These are phyloP conservation scores for Phaeotremella fagi DNA, from an alignment of 768 basidiomycete genomes.

Conservation along the genomic window DNA sequence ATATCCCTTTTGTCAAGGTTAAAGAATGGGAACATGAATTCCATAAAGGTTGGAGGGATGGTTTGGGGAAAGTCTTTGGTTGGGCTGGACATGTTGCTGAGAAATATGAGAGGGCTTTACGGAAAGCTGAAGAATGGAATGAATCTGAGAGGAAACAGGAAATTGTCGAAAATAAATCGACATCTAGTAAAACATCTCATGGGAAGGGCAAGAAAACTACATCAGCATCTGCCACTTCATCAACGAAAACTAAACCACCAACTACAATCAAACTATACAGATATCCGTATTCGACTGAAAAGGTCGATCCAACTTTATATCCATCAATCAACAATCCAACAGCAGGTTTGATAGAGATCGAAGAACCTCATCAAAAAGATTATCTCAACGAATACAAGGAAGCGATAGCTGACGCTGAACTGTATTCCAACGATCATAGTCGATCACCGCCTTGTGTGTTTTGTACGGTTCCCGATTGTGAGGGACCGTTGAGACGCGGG, in stretches of 20 bases:
- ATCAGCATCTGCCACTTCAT: conserved; percentile 1
- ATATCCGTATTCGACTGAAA: conserved; percentile 35
- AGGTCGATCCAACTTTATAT: conserved; percentile 1
- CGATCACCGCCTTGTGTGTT: conserved; percentile 27
- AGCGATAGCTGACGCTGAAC: conserved; percentile 29
- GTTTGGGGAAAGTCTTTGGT: conserved; percentile 36
- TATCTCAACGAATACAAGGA: conserved; percentile 37
- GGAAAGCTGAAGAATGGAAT: conserved; percentile 42
- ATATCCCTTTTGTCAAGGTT: conserved; percentile 20
- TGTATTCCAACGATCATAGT: conserved; percentile 14
- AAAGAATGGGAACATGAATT: conserved; percentile 43
- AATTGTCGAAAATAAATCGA: neutral
- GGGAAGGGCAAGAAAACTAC: conserved; percentile 13
- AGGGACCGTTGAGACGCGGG: conserved; percentile 40
- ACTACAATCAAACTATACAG: conserved; percentile 40
- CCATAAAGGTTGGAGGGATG: conserved; percentile 44
- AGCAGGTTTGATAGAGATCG: conserved; percentile 36
- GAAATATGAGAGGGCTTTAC: conserved; percentile 42
- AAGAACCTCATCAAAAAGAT: conserved; percentile 8
- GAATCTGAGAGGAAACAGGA: conserved; percentile 12
- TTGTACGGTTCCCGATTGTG: conserved; percentile 45
- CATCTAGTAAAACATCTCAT: conserved; percentile 7
- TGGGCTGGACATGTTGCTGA: conserved; percentile 46
- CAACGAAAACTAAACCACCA: conserved; percentile 28
- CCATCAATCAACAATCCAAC: conserved; percentile 12